These are phyloP conservation scores for Eucalyptus victrix DNA, from an alignment of 345 rosid genomes.

Conservation along the genomic window DNA sequence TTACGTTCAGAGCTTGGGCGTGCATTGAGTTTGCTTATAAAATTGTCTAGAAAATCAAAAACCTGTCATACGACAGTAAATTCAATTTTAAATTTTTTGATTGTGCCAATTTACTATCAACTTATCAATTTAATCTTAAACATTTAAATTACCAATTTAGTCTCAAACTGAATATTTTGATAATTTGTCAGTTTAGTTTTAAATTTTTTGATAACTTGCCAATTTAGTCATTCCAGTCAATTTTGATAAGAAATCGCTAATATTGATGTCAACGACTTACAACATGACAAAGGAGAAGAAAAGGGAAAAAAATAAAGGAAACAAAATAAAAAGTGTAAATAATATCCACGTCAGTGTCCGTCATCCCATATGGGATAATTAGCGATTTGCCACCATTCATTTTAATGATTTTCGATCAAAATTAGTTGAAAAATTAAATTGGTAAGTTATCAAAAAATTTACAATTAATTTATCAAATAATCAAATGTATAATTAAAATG, in stretches of 20 bases:
- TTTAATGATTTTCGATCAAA: fast-evolving
- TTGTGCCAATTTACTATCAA: too few species aligned
- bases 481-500: too few species aligned
- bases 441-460: fast-evolving
- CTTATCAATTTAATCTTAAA: too few species aligned
- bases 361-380: fast-evolving
- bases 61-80: fast-evolving
- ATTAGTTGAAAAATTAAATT: fast-evolving
- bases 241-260: fast-evolving
- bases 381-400: fast-evolving
- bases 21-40: neutral
- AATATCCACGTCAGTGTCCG: fast-evolving
- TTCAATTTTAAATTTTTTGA: fast-evolving
- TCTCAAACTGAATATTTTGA: fast-evolving
- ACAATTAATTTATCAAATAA: too few species aligned
- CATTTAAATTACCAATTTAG: fast-evolving
- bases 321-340: fast-evolving
- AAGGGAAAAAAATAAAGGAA: too few species aligned
- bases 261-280: fast-evolving
- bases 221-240: fast-evolving
- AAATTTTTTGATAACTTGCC: fast-evolving
- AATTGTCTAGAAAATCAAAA: too few species aligned
- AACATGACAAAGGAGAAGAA: neutral
- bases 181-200: fast-evolving
- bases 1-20: fast-evolving